These are phyloP conservation scores for Cercospora sp. DNA, from an alignment of 2,329 filamentous ascomycete genomes.

Conservation along the genomic window DNA sequence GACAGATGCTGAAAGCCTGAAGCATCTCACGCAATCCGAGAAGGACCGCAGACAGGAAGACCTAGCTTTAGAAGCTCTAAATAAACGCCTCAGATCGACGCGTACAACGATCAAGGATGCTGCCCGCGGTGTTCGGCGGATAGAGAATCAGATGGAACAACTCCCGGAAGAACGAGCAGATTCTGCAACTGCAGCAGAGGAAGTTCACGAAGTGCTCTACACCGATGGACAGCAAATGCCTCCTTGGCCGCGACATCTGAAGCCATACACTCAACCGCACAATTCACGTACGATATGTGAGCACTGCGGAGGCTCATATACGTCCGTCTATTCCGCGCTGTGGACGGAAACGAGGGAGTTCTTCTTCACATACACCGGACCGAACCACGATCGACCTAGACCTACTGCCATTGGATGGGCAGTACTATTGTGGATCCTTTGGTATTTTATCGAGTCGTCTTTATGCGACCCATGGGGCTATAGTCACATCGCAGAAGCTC, in stretches of 20 bases:
- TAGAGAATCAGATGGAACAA: constrained; percentile 44
- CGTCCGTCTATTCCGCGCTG: constrained; percentile 33
- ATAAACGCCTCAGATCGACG: constrained; percentile 43
- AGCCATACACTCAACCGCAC: constrained; percentile 19
- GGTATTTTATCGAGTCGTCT: constrained; percentile 45
- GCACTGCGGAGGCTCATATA: constrained; percentile 31
- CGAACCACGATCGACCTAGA: constrained; percentile 30
- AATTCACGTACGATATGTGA: constrained; percentile 25
- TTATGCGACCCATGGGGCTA: constrained; percentile 52
- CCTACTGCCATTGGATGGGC: constrained; percentile 45
- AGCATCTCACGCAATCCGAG: constrained; percentile 41
- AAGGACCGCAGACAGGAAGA: constrained; percentile 46
- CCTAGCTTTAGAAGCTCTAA: constrained; percentile 45
- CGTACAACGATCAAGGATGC: constrained; percentile 48
- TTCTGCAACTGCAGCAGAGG: neutral
- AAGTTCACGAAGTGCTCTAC: neutral
- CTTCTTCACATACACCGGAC: constrained; percentile 33
- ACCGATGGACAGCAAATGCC: neutral
- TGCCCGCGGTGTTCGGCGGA: constrained; percentile 44
- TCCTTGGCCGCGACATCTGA: constrained; percentile 11
- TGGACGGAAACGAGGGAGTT: constrained; percentile 34
- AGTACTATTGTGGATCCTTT: constrained; percentile 46
- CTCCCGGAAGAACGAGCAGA: constrained; percentile 8
- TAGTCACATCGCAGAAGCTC: constrained; percentile 49
- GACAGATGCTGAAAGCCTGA: constrained; percentile 10